Evolutionary conservation across 495 filamentous ascomycete genomes (phyloP), one percentile per base, ranked within the genome.

Genomic region (Podospora pseudoanserina): DNA sequence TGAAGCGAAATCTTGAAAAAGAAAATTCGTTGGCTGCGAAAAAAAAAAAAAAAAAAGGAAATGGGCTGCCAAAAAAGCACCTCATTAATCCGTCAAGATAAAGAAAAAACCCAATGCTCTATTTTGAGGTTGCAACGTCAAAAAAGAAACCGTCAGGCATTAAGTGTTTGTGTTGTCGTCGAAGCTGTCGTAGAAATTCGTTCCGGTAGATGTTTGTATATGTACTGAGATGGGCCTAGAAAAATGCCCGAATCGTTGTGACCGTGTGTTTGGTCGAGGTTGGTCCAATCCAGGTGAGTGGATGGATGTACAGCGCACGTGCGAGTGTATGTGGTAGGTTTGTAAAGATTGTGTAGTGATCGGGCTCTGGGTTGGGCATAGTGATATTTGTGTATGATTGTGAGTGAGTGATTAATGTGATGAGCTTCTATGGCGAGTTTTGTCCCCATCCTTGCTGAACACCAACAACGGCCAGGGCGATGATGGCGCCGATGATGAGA

Each of bases 401-500:
- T 34, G 28, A 44, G 66, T 63, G 27, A 49, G 15, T 15, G 66
- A 62, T n/a, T 62, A 20, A 28, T 19, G 13, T 53, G 23, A 20
- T 66, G 64, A 26, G 56, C 15, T 13, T 65, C 15, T 55, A 61
- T 13, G 6, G 4, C 34, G 15, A 56, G 0, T 56, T 20, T 16
- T 54, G 44, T 11, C 63, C 71, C 81, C 81, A 83, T 63, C 74
- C 72, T 64, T 83, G 74, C 34, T 73, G 73, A 5, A 80, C 71
- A 32, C 83, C 89, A 39, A 92, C 80, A 67, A 88, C 83, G 66
- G 86, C 85, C 28, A 91, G 82, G 19, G 83, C 84, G 69, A 94
- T 86, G 67, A 97, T 84, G 28, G 89, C 87, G 65, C 86, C 87
- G 66, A 97, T 86, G 39, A 99, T 86, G 66, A 91, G 79, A 16